Conservation (phyloP, 306 rosid genomes). For the Cicer cuneatum region DNA sequence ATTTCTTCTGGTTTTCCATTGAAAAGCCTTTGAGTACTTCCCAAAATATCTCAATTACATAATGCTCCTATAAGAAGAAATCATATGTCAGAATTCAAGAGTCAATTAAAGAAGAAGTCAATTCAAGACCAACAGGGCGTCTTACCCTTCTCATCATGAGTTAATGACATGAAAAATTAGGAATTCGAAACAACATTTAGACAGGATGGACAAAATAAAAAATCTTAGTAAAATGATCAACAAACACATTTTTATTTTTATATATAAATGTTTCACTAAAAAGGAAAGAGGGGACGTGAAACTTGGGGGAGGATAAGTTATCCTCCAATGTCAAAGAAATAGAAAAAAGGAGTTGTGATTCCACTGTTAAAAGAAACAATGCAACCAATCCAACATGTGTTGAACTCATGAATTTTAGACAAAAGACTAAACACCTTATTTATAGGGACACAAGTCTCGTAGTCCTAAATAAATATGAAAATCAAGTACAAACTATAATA, state of each 20-base stretch:
- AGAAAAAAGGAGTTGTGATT: constrained; percentile 1
- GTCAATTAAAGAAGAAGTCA: constrained; percentile 8
- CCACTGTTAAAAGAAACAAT: constrained; percentile 20
- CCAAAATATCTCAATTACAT: constrained; percentile 92
- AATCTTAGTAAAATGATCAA: constrained; percentile 15
- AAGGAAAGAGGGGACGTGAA: background rate
- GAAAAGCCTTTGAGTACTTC: constrained; percentile 91
- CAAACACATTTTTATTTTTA: background rate
- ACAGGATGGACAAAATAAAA: constrained; percentile 19
- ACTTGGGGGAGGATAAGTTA: background rate
- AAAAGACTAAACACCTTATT: background rate
- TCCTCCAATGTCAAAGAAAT: constrained; percentile 3
- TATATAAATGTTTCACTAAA: background rate
- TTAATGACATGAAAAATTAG: constrained; percentile 19
- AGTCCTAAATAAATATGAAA: background rate
- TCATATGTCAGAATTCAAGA: constrained; percentile 35
- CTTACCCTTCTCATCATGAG: constrained; percentile 5
- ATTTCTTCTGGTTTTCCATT: constrained; percentile 83
- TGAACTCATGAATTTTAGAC: background rate
- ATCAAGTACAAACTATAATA: background rate
- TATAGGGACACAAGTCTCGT: background rate
- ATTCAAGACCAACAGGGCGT: constrained; percentile 4
- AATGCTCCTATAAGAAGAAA: constrained; percentile 73
- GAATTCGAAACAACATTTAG: constrained; percentile 31
- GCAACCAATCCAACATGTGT: constrained; percentile 13